Conservation (phyloP, 2,329 filamentous ascomycete genomes). For the Arthrobotrys conoides region DNA sequence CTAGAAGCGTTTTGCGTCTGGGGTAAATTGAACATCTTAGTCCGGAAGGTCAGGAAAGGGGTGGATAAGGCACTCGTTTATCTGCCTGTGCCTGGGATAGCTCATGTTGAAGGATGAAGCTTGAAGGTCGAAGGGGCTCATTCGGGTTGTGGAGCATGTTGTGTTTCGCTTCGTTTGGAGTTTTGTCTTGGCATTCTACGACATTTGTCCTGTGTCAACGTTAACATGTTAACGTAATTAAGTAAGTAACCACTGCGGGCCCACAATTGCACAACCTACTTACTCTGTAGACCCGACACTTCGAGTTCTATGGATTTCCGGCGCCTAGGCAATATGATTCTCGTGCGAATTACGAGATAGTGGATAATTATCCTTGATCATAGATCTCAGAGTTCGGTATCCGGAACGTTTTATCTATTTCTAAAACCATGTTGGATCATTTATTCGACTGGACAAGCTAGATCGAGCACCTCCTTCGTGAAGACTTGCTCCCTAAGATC, state of each 20-base stretch:
- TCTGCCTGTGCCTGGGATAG: slow-evolving; percentile 33
- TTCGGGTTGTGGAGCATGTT: slow-evolving; percentile 53
- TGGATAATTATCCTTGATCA: neutral
- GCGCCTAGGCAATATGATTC: slow-evolving; percentile 12
- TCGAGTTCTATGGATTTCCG: too few relatives aligned
- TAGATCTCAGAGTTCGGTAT: slow-evolving; percentile 18
- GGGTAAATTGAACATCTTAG: slow-evolving; percentile 43
- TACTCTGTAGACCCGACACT: neutral
- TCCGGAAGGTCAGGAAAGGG: slow-evolving; percentile 41
- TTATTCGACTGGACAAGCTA: slow-evolving; percentile 10
- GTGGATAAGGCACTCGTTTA: slow-evolving; percentile 43
- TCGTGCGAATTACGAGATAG: slow-evolving; percentile 28
- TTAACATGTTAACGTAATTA: too few relatives aligned
- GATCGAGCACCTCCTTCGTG: slow-evolving; percentile 3
- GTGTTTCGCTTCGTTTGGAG: slow-evolving; percentile 54
- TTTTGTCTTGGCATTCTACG: slow-evolving; percentile 41
- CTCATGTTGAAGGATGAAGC: slow-evolving; percentile 22
- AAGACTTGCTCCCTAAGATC: slow-evolving; percentile 8
- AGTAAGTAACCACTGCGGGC: too few relatives aligned
- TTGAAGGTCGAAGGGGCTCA: slow-evolving; percentile 25
- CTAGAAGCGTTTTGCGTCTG: slow-evolving; percentile 46
- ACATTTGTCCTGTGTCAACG: neutral
- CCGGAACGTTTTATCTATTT: slow-evolving; percentile 31
- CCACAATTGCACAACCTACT: too few relatives aligned
- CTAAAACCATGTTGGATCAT: slow-evolving; percentile 24